Evolutionary conservation across 2,329 filamentous ascomycete species (phyloP).

Genomic region (Chaetomiaceae sp.): DNA sequence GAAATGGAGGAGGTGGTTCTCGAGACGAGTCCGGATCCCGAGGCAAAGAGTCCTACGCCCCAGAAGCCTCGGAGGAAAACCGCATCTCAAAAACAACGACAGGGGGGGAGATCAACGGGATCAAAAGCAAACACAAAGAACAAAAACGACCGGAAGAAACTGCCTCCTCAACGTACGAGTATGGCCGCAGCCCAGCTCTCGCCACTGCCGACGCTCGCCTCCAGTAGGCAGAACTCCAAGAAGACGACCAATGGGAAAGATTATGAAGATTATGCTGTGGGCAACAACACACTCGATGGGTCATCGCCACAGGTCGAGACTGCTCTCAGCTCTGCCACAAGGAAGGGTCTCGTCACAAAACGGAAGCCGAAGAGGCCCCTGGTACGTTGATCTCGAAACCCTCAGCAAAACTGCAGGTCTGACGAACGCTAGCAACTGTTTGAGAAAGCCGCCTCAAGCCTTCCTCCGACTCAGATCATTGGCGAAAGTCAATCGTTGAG

Average conservation of each 20-base stretch:
- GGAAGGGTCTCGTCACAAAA: constrained; percentile 2
- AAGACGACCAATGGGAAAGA: background rate
- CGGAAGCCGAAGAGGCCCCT: constrained; percentile 21
- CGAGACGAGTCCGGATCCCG: background rate
- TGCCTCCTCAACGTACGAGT: background rate
- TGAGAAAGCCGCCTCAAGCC: constrained; percentile 7
- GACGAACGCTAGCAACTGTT: constrained; percentile 15
- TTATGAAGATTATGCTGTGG: too few relatives aligned
- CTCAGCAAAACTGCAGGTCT: background rate
- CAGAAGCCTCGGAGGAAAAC: too few relatives aligned
- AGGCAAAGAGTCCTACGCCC: too few relatives aligned
- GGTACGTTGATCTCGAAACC: constrained; percentile 5
- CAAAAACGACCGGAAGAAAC: background rate
- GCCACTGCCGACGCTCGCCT: background rate
- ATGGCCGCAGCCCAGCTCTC: background rate
- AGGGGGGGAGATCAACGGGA: background rate
- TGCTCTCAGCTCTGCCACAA: too few relatives aligned
- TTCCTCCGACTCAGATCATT: constrained; percentile 14
- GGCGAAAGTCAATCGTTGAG: constrained; percentile 11
- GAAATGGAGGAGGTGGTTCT: background rate
- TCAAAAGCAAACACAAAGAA: background rate
- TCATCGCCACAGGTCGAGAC: too few relatives aligned
- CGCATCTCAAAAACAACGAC: background rate
- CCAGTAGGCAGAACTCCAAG: background rate
- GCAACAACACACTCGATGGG: background rate